Evolutionary conservation across 2,329 filamentous ascomycete species (phyloP).

Genomic region (Pseudocercospora musae): DNA sequence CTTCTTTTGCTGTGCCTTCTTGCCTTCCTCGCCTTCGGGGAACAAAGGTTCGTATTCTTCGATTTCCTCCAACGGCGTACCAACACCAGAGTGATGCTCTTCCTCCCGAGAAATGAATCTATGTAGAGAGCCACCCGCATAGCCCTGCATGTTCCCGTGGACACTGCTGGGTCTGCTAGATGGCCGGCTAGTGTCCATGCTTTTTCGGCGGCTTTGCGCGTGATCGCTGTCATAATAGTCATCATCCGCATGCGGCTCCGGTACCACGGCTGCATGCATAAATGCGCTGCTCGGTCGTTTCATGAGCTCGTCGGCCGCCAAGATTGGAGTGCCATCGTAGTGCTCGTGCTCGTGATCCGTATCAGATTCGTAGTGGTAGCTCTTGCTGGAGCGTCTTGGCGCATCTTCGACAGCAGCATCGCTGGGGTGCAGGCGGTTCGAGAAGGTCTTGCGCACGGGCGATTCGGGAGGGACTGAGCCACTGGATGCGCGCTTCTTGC

Average conservation of each 20-base stretch:
- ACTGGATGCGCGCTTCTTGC: constrained; percentile 31
- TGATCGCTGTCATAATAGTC: constrained; percentile 49
- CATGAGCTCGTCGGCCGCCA: constrained; percentile 82
- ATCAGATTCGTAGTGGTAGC: constrained; percentile 31
- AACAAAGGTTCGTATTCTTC: constrained; percentile 96
- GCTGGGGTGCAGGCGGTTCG: constrained; percentile 35
- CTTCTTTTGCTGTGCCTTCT: constrained; percentile 51
- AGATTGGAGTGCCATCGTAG: constrained; percentile 71
- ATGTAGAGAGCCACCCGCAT: constrained; percentile 51
- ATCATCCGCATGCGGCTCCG: constrained; percentile 59
- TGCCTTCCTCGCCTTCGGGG: constrained; percentile 65
- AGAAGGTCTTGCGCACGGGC: constrained; percentile 47
- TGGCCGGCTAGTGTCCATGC: constrained; percentile 57
- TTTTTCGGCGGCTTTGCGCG: constrained; percentile 47
- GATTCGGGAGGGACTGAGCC: constrained; percentile 40
- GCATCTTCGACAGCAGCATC: constrained; percentile 45
- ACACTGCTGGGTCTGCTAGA: constrained; percentile 61
- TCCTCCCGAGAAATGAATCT: constrained; percentile 55
- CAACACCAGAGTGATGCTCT: constrained; percentile 45
- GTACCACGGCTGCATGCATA: constrained; percentile 72
- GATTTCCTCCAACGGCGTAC: constrained; percentile 77
- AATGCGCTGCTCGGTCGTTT: constrained; percentile 68
- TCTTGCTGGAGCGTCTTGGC: constrained; percentile 36
- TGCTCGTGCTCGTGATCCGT: constrained; percentile 48
- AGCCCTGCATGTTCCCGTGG: constrained; percentile 29